Conservation (phyloP, 169 alveolate species). For the Plasmodium ovale region DNA sequence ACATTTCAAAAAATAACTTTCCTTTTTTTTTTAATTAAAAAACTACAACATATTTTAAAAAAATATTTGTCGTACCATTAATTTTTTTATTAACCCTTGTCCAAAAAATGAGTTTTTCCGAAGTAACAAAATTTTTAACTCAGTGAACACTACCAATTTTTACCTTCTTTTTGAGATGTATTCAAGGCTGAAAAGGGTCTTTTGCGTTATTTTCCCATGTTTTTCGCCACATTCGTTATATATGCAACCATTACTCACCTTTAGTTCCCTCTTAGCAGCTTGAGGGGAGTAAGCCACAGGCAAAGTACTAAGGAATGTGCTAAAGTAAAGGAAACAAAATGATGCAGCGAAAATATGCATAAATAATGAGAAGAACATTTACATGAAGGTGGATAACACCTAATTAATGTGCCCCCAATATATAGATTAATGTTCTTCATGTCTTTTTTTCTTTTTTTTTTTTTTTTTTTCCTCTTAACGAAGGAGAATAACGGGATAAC, state of each 20-base stretch:
- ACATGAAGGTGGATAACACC: neutral
- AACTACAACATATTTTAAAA: conserved; percentile 9
- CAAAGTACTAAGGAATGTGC: conserved; percentile 18
- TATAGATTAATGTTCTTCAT: too few species aligned
- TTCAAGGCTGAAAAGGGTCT: neutral
- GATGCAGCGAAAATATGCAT: neutral
- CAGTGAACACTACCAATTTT: conserved; percentile 2
- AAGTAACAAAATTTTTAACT: neutral
- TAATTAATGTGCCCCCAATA: too few species aligned
- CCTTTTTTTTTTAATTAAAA: neutral
- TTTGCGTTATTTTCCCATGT: neutral
- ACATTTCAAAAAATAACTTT: too few species aligned
- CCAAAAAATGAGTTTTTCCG: conserved; percentile 22
- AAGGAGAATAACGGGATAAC: conserved; percentile 70
- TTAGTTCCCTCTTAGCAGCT: conserved; percentile 35
- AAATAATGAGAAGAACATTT: neutral
- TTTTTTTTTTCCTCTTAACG: conserved; percentile 2
- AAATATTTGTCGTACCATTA: conserved; percentile 6
- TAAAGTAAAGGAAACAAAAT: conserved; percentile 20
- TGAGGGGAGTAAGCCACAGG: conserved; percentile 27
- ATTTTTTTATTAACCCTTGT: neutral
- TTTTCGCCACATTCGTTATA: too few species aligned
- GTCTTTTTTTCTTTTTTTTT: neutral
- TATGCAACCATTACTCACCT: too few species aligned
- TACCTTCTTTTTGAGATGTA: neutral